Percentiles rank a stretch among this genome's conserved stretches.
Evolutionary conservation across 2,329 filamentous ascomycete species (phyloP).

Genomic region (Diaporthe aspalathi): DNA sequence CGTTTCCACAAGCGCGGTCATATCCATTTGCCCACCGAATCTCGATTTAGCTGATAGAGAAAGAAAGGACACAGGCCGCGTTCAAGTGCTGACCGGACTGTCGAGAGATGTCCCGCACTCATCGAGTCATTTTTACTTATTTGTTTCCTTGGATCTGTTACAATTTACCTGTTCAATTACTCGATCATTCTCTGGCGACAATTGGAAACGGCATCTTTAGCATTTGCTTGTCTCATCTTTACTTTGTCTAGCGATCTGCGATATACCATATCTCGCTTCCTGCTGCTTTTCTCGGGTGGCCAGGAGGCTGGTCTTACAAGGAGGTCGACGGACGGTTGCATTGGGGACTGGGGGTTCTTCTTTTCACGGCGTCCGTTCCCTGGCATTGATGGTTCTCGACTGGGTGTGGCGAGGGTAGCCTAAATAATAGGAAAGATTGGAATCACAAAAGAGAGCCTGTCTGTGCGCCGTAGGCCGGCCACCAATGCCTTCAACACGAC

Average conservation of each 20-base stretch:
- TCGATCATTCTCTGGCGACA: constrained; percentile 8
- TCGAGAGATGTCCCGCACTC: constrained; percentile 16
- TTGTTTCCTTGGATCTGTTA: not conserved
- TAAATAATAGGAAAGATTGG: constrained; percentile 13
- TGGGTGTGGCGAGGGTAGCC: not conserved
- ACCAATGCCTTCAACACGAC: not conserved
- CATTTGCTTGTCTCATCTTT: constrained; percentile 2
- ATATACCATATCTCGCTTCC: constrained; percentile 27
- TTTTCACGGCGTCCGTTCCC: not conserved
- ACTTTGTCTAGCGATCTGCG: constrained; percentile 7
- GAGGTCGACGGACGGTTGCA: not conserved
- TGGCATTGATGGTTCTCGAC: constrained; percentile 1
- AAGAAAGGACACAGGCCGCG: constrained; percentile 26
- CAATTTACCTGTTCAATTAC: constrained; percentile 9
- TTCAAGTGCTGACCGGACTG: constrained; percentile 39
- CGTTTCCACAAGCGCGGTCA: not conserved
- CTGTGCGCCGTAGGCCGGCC: not conserved
- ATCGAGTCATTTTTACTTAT: constrained; percentile 3
- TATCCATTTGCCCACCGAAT: constrained; percentile 12
- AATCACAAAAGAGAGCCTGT: not conserved
- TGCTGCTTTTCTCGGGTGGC: constrained; percentile 1
- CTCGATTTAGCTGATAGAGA: constrained; percentile 30
- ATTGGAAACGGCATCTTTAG: constrained; percentile 3
- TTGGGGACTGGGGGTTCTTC: not conserved
- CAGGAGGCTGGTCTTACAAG: not conserved